Evolutionary conservation across 768 basidiomycete genomes (phyloP).

Genomic region (Terana coerulea): DNA sequence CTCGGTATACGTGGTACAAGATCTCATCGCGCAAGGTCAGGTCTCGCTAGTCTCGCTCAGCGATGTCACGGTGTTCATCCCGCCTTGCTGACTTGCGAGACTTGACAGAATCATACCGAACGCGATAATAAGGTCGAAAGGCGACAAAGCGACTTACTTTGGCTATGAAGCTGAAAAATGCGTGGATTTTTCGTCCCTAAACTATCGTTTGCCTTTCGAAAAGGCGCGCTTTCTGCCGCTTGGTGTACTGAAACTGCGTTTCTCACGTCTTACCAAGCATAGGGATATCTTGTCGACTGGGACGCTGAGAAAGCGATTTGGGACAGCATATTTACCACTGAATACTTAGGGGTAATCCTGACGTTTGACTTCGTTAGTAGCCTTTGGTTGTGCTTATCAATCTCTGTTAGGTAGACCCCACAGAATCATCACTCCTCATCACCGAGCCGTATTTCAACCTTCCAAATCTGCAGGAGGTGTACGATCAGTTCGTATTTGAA

Average conservation of each 20-base stretch:
- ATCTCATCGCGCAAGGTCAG: slow-evolving; percentile 29
- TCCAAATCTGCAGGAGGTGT: slow-evolving; percentile 86
- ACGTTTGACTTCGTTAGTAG: neutral
- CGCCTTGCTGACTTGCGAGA: too few relatives aligned
- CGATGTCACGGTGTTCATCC: too few relatives aligned
- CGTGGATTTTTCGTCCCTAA: slow-evolving; percentile 74
- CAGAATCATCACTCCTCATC: slow-evolving; percentile 71
- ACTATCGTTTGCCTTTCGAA: slow-evolving; percentile 84
- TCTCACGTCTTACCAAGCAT: slow-evolving; percentile 20
- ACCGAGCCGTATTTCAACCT: slow-evolving; percentile 96
- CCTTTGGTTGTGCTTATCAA: slow-evolving; percentile 15
- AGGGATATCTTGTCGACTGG: slow-evolving; percentile 96
- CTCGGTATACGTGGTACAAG: slow-evolving; percentile 43
- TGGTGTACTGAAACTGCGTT: slow-evolving; percentile 5
- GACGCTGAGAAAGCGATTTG: slow-evolving; percentile 92
- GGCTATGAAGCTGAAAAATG: slow-evolving; percentile 82
- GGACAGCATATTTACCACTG: slow-evolving; percentile 82
- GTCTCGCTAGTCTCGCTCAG: too few relatives aligned
- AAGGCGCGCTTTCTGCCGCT: slow-evolving; percentile 48
- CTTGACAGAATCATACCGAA: slow-evolving; percentile 75
- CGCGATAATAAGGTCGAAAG: slow-evolving; percentile 80
- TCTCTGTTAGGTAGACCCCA: slow-evolving; percentile 61
- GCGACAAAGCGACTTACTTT: slow-evolving; percentile 77
- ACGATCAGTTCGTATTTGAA: slow-evolving; percentile 95
- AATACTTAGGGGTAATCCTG: slow-evolving; percentile 60